Evolutionary conservation across 768 basidiomycete species (phyloP), one percentile per base, ranked within the genome.

Genomic region (Hypsizygus marmoreus): DNA sequence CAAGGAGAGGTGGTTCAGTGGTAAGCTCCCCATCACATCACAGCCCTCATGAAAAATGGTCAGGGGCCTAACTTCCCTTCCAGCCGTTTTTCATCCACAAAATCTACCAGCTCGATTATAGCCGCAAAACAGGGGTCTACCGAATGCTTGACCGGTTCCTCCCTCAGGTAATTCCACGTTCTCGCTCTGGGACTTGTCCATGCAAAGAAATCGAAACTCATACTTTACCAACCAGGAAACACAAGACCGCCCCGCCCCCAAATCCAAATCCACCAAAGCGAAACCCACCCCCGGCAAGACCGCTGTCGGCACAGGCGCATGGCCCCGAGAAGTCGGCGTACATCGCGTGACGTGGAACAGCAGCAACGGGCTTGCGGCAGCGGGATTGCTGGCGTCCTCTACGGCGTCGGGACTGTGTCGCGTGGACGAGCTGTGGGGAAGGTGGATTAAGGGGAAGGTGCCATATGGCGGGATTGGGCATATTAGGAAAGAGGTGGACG

Each of bases 61-160:
- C 41, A 13, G 8, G 20, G 11, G 14, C 7, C 14, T 41, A 29
- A 19, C 10, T 46, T 53, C 25, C 32, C 14, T 42, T 38, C 16
- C 50, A 91, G 86, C 86, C 88, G 0, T 86, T 88, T 57, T 81
- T 91, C 51, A 73, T 82, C 12, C 85, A 90, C 62, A 84, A 81
- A 63, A 74, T 95, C 13, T 97, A 82, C 57, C 88, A 90, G 59
- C 75, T 98, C 41, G 95, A 98, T 65, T 92, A 90, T 57, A 92
- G 82, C 55, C 82, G 86, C 30, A 79, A 75, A 6, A 80, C 79
- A 0, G 80, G 81, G 16, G 81, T 90, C 48, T 93, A 80, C 60
- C 75, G 95, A 17, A 91, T 97, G 84, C 67, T 94, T n/a, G 95
- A 98, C 47, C 79, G 81, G 17, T 84, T 95, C 55, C 63, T 87